A percentile compares a stretch with the other conserved stretches of the same genome.
Conservation (phyloP, 2,329 filamentous ascomycete genomes). For the Monilinia fructicola region DNA sequence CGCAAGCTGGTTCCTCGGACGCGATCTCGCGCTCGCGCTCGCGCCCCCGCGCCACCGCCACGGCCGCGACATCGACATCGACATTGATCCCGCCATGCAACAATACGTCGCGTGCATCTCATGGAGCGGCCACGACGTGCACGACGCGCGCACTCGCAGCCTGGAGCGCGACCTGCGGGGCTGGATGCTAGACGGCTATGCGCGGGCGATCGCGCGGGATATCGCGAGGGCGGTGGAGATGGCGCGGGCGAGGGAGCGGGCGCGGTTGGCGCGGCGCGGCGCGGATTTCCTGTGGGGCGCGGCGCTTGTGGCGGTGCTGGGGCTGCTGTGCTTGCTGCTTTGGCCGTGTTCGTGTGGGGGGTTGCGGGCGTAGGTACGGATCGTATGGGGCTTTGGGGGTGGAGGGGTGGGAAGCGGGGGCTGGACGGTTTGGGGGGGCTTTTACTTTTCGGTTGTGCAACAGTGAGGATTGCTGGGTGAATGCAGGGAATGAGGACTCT, state of each 20-base stretch:
- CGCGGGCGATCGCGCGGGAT: slow-evolving; percentile 1
- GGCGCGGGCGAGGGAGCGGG: not conserved
- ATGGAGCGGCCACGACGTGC: slow-evolving; percentile 1
- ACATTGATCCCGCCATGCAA: not conserved
- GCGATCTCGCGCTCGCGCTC: not conserved
- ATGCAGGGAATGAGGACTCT: no score
- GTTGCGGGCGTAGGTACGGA: no score
- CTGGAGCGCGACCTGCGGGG: not conserved
- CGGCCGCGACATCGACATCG: no score
- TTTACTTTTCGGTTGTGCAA: no score
- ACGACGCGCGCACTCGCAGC: rapidly evolving
- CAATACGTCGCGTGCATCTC: not conserved
- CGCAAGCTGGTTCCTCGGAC: slow-evolving; percentile 4
- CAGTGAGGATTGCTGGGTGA: no score
- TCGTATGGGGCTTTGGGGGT: no score
- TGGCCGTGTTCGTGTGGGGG: not conserved
- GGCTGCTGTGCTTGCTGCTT: not conserved
- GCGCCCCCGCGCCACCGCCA: no score
- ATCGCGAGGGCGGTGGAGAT: not conserved
- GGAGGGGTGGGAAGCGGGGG: no score
- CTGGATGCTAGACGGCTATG: not conserved
- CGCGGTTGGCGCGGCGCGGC: no score
- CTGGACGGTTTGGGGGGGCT: no score
- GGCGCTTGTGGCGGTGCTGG: not conserved
- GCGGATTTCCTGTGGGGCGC: not conserved